Percentiles rank a stretch among this genome's conserved stretches.
These are phyloP conservation scores for Vigna unguiculata DNA, from an alignment of 306 rosid genomes.

Conservation along the genomic window DNA sequence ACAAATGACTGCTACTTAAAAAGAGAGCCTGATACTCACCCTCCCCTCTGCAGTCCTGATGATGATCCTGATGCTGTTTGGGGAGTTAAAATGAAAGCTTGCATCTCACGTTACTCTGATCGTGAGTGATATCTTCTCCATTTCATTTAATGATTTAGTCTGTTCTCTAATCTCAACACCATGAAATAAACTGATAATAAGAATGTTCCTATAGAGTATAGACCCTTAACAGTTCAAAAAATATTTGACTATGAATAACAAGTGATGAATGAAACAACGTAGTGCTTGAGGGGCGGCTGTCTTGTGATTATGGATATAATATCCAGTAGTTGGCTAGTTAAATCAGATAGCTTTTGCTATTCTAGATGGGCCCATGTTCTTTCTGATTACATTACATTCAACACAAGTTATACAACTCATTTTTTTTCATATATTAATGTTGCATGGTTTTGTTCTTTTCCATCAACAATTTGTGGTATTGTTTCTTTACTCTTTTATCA, in stretches of 20 bases:
- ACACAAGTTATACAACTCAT: not conserved
- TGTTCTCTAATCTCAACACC: constrained; percentile 13
- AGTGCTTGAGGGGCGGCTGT: not conserved
- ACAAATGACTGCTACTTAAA: constrained; percentile 85
- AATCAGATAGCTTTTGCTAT: constrained; percentile 26
- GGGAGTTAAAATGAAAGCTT: constrained; percentile 88
- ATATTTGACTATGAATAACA: not conserved
- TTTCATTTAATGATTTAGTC: constrained; percentile 30
- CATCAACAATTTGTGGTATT: constrained; percentile 30
- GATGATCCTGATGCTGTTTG: constrained; percentile 88
- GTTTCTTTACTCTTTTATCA: constrained; percentile 34
- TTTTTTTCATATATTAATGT: constrained; percentile 28
- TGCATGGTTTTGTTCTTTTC: constrained; percentile 30
- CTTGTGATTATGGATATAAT: constrained; percentile 22
- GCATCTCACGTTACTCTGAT: constrained; percentile 80
- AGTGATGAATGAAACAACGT: not conserved
- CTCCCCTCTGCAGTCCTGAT: constrained; percentile 82
- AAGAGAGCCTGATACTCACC: constrained; percentile 71
- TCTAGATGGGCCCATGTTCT: constrained; percentile 31
- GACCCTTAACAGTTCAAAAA: not conserved
- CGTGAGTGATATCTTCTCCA: constrained; percentile 60
- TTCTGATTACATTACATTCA: constrained; percentile 17
- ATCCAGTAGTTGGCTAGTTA: not conserved
- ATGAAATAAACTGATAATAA: constrained; percentile 11
- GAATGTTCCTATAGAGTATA: not conserved